Conservation (phyloP, 495 filamentous ascomycete species). For the Penicillium bovifimosum region DNA sequence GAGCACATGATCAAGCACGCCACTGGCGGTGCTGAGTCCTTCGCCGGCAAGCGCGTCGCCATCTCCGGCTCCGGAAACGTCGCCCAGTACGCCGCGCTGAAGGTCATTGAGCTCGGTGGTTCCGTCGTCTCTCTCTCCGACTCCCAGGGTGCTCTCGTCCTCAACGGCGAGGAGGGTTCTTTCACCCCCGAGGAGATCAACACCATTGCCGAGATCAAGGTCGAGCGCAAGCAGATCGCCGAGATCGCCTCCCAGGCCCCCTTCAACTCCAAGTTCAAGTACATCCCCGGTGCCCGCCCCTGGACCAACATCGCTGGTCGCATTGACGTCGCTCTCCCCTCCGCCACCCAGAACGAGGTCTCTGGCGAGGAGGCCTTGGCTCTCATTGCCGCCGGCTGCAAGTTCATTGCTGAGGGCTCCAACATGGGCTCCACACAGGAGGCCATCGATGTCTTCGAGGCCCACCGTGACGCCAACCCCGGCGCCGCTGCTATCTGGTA, state of each 20-base stretch:
- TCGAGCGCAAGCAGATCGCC: conserved; percentile 75
- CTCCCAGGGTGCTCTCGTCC: conserved; percentile 77
- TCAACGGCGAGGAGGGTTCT: conserved; percentile 50
- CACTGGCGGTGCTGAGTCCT: conserved; percentile 71
- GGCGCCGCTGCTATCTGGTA: conserved; percentile 80
- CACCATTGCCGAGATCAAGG: conserved; percentile 76
- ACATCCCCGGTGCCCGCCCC: conserved; percentile 81
- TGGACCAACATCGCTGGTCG: conserved; percentile 77
- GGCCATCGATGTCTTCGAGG: conserved; percentile 93
- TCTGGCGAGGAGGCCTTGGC: conserved; percentile 79
- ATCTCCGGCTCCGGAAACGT: conserved; percentile 98
- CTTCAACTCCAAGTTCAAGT: conserved; percentile 69
- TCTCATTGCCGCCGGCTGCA: conserved; percentile 67
- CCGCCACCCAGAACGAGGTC: conserved; percentile 96
- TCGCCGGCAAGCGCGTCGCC: conserved; percentile 88
- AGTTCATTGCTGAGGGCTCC: conserved; percentile 92
- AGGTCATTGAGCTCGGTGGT: conserved; percentile 92
- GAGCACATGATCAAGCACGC: conserved; percentile 92
- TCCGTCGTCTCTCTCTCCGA: conserved; percentile 93
- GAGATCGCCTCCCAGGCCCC: conserved; percentile 47
- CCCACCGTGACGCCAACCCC: conserved; percentile 62
- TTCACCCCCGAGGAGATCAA: conserved; percentile 76
- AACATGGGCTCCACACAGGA: conserved; percentile 99
- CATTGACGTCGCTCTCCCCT: conserved; percentile 88
- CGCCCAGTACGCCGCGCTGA: conserved; percentile 95